A percentile compares a stretch with the other conserved stretches of the same genome.
Evolutionary conservation across 768 basidiomycete genomes (phyloP).

Genomic region (Naganishia vaughanmartiniae): DNA sequence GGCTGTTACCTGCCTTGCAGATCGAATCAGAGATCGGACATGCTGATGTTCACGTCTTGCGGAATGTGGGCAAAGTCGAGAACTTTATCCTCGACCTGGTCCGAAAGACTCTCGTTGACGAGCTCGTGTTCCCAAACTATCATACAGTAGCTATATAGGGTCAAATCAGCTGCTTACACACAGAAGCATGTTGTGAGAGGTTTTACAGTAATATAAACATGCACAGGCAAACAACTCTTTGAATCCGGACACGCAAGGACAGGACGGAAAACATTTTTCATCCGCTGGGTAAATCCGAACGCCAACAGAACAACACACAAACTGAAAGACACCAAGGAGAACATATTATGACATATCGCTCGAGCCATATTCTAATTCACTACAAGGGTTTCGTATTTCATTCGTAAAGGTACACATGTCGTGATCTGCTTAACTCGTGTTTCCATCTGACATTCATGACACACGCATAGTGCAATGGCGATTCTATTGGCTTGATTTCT

Average conservation of each 20-base stretch:
- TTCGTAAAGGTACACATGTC: neutral
- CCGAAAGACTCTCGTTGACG: slow-evolving; percentile 93
- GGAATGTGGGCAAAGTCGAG: slow-evolving; percentile 84
- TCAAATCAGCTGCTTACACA: neutral
- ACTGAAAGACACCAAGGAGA: neutral
- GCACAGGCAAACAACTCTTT: no score
- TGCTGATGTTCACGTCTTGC: slow-evolving; percentile 76
- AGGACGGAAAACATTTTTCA: no score
- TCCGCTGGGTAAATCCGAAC: no score
- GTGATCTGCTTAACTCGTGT: neutral
- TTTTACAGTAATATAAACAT: no score
- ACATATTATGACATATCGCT: slow-evolving; percentile 7
- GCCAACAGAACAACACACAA: no score
- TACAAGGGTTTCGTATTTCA: slow-evolving; percentile 6
- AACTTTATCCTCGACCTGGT: slow-evolving; percentile 95
- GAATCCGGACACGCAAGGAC: no score
- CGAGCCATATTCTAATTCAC: slow-evolving; percentile 1
- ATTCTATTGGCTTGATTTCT: neutral
- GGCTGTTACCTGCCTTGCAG: slow-evolving; percentile 77
- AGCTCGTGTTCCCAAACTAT: slow-evolving; percentile 93
- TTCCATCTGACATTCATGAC: neutral
- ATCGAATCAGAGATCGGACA: slow-evolving; percentile 98
- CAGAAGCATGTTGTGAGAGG: neutral
- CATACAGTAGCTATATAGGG: slow-evolving; percentile 61
- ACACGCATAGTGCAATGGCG: neutral